Conservation (phyloP, 805 yeast species). For the Kodamaea kakaduensis region DNA sequence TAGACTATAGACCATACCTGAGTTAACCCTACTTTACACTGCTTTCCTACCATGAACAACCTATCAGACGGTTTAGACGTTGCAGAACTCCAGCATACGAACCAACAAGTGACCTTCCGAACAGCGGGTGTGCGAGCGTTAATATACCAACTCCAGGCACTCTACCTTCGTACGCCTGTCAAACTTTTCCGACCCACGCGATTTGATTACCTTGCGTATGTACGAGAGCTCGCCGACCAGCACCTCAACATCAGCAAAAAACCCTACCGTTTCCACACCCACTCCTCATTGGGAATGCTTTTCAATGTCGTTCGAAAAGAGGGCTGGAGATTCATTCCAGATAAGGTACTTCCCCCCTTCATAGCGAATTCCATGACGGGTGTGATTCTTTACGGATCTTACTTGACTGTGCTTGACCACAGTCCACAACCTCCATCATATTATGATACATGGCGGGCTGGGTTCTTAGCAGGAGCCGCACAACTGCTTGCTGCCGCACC, state of each 20-base stretch:
- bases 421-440: constrained; percentile 21
- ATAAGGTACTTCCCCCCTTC: constrained; percentile 81
- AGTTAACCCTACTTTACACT: too few species aligned
- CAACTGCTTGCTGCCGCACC: constrained; percentile 95
- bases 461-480: constrained; percentile 78
- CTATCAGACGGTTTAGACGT: too few species aligned
- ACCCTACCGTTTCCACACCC: constrained; percentile 59
- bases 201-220: constrained; percentile 76
- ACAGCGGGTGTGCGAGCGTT: constrained; percentile 86
- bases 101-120: constrained; percentile 64
- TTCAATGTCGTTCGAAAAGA: constrained; percentile 65
- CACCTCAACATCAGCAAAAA: constrained; percentile 42
- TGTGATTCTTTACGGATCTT: constrained; percentile 76
- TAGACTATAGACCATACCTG: too few species aligned
- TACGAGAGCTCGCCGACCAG: constrained; percentile 48
- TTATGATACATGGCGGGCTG: constrained; percentile 70
- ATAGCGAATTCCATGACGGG: constrained; percentile 90
- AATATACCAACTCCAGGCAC: constrained; percentile 69
- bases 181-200: constrained; percentile 88
- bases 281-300: constrained; percentile 74
- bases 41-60: too few species aligned
- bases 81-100: constrained; percentile 14
- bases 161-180: constrained; percentile 77
- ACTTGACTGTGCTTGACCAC: constrained; percentile 50
- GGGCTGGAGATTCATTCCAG: constrained; percentile 87